Conservation (phyloP, 1,284 basidiomycete genomes). For the Cutaneotrichosporon mucoides region DNA sequence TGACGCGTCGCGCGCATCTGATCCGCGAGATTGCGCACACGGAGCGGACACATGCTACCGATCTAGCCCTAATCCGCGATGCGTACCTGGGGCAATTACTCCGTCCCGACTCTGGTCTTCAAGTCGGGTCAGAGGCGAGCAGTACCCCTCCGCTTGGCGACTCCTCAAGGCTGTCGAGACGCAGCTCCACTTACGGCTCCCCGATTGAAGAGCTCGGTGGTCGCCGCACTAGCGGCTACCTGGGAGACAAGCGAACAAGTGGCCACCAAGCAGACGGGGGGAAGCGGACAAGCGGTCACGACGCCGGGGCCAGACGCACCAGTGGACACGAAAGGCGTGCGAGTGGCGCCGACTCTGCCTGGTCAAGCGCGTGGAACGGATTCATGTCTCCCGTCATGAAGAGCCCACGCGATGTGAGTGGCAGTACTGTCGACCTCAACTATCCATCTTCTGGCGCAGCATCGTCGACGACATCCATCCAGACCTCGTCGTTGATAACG, state of each 20-base stretch:
- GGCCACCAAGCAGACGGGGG: not conserved
- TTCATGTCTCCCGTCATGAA: conserved; percentile 13
- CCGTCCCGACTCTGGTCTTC: conserved; percentile 25
- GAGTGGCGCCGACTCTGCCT: conserved; percentile 13
- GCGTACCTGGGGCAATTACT: conserved; percentile 59
- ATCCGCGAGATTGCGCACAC: conserved; percentile 77
- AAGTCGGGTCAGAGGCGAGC: conserved; percentile 7
- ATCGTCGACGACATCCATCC: conserved; percentile 2
- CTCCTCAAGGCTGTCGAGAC: conserved; percentile 9
- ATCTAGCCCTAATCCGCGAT: conserved; percentile 77
- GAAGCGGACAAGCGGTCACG: not conserved
- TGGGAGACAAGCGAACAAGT: conserved; percentile 1
- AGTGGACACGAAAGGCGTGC: conserved; percentile 15
- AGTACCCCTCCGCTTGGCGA: not conserved
- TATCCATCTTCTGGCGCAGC: conserved; percentile 5
- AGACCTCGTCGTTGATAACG: conserved; percentile 13
- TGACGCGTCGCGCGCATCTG: conserved; percentile 74
- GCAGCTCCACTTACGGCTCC: conserved; percentile 14
- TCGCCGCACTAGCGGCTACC: not conserved
- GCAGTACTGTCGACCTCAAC: conserved; percentile 4
- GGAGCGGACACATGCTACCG: conserved; percentile 80
- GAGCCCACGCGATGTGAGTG: conserved; percentile 6
- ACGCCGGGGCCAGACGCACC: not conserved
- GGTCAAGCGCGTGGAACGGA: conserved; percentile 13
- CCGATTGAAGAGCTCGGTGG: conserved; percentile 4